Evolutionary conservation across 768 basidiomycete species (phyloP).

Genomic region (Cyathus striatus): DNA sequence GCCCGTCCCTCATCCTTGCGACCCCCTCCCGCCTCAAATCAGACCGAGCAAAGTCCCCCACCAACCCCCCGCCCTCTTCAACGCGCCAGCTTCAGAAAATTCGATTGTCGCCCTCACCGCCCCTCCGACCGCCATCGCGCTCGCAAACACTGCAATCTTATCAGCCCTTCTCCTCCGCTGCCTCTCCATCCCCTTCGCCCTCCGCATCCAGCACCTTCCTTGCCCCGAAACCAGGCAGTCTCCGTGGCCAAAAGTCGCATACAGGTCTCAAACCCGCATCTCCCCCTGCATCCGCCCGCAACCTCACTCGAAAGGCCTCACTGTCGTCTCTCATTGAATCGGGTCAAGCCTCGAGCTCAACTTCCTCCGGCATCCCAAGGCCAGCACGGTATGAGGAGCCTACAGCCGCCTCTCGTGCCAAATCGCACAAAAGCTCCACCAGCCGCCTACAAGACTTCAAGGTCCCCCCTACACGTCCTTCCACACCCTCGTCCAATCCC

Average conservation of each 20-base stretch:
- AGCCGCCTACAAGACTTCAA: constrained; percentile 63
- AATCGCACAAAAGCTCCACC: constrained; percentile 60
- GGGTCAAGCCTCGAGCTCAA: constrained; percentile 53
- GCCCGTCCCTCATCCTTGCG: constrained; percentile 44
- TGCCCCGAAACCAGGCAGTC: constrained; percentile 64
- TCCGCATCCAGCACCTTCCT: constrained; percentile 49
- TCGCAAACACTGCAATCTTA: constrained; percentile 62
- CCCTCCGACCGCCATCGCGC: constrained; percentile 50
- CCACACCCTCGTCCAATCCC: constrained; percentile 75
- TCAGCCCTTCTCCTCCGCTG: constrained; percentile 48
- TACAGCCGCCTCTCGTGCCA: constrained; percentile 79
- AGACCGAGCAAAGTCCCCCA: constrained; percentile 70
- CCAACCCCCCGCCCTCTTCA: constrained; percentile 66
- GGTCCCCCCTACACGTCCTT: constrained; percentile 73
- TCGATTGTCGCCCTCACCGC: constrained; percentile 66
- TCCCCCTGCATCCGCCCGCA: constrained; percentile 58
- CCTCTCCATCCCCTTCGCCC: constrained; percentile 41
- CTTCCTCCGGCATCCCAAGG: constrained; percentile 32
- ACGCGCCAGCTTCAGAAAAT: constrained; percentile 64
- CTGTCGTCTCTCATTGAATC: constrained; percentile 71
- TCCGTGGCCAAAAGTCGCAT: constrained; percentile 82
- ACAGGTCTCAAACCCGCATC: constrained; percentile 74
- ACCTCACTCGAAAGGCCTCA: constrained; percentile 72
- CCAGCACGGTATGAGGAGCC: constrained; percentile 68
- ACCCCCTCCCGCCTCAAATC: constrained; percentile 60